Percentiles rank a stretch among this genome's conserved stretches.
Evolutionary conservation across 2,329 filamentous ascomycete genomes (phyloP).

Genomic region (Tolypocladium sp.): DNA sequence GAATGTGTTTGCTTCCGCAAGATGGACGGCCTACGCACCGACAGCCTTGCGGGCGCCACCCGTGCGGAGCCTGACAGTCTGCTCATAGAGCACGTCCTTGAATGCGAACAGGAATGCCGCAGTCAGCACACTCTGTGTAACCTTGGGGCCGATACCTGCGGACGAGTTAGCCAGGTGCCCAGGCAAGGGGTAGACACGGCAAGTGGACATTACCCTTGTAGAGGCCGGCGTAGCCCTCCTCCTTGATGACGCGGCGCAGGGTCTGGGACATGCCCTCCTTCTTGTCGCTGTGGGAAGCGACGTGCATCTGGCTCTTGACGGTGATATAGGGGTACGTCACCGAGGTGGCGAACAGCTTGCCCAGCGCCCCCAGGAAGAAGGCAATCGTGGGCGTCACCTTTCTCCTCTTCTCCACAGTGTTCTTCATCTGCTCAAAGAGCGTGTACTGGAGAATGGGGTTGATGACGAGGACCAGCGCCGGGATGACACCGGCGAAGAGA

Average conservation of each 20-base stretch:
- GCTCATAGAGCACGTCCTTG: constrained; percentile 91
- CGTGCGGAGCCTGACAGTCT: constrained; percentile 58
- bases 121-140: constrained; percentile 93
- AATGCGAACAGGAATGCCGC: constrained; percentile 96
- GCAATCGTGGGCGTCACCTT: constrained; percentile 78
- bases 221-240: constrained; percentile 85
- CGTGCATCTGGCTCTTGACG: constrained; percentile 95
- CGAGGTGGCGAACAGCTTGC: constrained; percentile 87
- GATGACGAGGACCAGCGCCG: constrained; percentile 87
- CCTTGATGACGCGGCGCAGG: constrained; percentile 68
- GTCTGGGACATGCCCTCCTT: constrained; percentile 74
- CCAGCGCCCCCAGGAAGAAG: constrained; percentile 84
- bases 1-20: not conserved
- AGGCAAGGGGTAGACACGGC: not conserved
- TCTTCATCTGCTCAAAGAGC: constrained; percentile 97
- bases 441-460: constrained; percentile 99
- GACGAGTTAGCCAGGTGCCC: constrained; percentile 4
- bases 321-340: constrained; percentile 99
- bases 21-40: constrained; percentile 14
- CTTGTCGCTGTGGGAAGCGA: constrained; percentile 66
- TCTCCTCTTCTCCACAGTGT: constrained; percentile 62
- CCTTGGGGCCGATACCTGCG: constrained; percentile 85
- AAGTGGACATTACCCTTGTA: constrained; percentile 66
- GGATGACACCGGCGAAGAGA: constrained; percentile 86
- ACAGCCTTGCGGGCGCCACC: constrained; percentile 29